phyloP scores from a whole-genome alignment of 805 yeast species.

The Wickerhamiella shivajii region DNA sequence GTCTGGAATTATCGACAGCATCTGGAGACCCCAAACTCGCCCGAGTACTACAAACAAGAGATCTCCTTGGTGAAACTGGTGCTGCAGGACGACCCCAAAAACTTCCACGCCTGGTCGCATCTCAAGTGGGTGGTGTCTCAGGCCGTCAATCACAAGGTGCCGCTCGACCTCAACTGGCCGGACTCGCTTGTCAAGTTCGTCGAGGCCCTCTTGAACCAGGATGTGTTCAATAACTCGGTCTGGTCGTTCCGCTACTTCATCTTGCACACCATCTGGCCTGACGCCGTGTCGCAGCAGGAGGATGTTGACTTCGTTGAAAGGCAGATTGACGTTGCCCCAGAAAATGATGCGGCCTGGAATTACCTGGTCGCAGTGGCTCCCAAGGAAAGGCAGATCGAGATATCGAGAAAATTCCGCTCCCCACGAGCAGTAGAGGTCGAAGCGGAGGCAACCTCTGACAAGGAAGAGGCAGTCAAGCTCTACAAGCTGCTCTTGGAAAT shows the following conservation, averaged over 20 bases:
- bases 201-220: conserved; percentile 35
- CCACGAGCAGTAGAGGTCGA: conserved; percentile 2
- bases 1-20: conserved; percentile 90
- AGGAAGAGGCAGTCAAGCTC: conserved; percentile 28
- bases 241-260: conserved; percentile 79
- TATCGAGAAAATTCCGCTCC: background rate
- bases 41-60: conserved; percentile 34
- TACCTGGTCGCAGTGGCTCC: conserved; percentile 47
- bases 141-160: conserved; percentile 7
- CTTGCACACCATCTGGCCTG: conserved; percentile 17
- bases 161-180: conserved; percentile 3
- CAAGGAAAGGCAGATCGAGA: background rate
- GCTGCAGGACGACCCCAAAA: conserved; percentile 69
- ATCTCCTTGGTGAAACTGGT: conserved; percentile 48
- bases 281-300: conserved; percentile 18
- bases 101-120: conserved; percentile 95
- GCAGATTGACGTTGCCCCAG: conserved; percentile 49
- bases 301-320: conserved; percentile 43
- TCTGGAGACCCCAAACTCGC: conserved; percentile 28
- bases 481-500: conserved; percentile 39
- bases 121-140: conserved; percentile 64
- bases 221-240: conserved; percentile 79
- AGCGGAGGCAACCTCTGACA: conserved; percentile 16
- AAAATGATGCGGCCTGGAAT: conserved; percentile 77
- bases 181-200: conserved; percentile 39